phyloP scores from a whole-genome alignment of 1,284 basidiomycete genomes.

The Moesziomyces aphidis region DNA sequence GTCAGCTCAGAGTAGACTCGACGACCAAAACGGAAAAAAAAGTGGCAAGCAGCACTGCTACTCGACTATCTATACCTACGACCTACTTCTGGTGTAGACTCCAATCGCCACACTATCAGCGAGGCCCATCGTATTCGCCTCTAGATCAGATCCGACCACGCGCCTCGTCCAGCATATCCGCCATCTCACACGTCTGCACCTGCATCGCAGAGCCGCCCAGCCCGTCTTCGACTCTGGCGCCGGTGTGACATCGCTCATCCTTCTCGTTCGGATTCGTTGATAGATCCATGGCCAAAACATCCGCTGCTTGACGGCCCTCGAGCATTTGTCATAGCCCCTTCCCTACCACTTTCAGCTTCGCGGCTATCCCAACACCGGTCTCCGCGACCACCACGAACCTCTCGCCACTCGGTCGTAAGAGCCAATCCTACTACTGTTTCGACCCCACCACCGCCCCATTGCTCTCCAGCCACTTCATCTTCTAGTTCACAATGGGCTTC shows the following conservation, averaged over 20 bases:
- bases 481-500: conserved; percentile 32
- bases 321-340: neutral
- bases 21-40: neutral
- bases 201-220: no score
- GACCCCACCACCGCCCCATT: neutral
- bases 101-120: neutral
- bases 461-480: neutral
- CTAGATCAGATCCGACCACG: no score
- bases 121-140: neutral
- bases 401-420: no score
- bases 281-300: neutral
- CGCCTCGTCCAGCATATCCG: no score
- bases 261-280: neutral
- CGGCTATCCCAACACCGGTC: no score
- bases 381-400: no score
- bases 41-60: neutral
- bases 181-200: no score
- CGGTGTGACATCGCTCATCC: neutral
- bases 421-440: neutral
- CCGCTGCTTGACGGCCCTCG: neutral
- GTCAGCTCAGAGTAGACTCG: neutral
- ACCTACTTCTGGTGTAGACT: neutral
- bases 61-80: neutral
- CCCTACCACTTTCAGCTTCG: neutral
- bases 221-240: neutral